A percentile compares a stretch with the other conserved stretches of the same genome.
These are phyloP conservation scores for Jimgerdemannia flammicorona DNA, from an alignment of 192 early-diverging fungal species.

Conservation along the genomic window DNA sequence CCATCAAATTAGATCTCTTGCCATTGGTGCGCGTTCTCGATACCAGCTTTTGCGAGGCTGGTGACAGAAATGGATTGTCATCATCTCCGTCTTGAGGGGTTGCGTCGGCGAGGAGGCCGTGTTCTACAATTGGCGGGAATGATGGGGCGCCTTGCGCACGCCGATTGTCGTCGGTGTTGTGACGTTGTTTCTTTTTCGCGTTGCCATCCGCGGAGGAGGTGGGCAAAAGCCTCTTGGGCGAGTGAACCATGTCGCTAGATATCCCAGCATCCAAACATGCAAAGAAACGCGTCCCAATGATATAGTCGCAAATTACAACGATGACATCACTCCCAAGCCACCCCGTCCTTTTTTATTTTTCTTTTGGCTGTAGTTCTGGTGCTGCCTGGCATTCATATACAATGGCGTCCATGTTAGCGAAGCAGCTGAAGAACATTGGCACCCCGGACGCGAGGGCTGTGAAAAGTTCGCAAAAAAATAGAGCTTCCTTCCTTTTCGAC, in stretches of 20 bases:
- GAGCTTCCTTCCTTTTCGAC: slow-evolving; percentile 80
- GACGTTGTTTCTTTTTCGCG: no score
- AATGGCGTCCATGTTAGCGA: slow-evolving; percentile 59
- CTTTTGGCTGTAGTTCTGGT: background rate
- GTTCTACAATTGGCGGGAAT: no score
- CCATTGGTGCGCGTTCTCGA: background rate
- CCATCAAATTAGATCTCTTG: background rate
- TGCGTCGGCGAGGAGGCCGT: no score
- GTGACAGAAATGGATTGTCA: background rate
- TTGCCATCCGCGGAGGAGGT: no score
- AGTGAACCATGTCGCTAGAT: no score
- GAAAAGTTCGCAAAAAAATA: slow-evolving; percentile 53
- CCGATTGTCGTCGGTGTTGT: no score
- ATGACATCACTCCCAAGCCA: background rate
- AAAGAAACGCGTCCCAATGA: no score
- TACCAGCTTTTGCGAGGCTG: background rate
- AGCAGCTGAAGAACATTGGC: slow-evolving; percentile 62
- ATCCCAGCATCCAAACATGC: no score
- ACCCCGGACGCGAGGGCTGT: slow-evolving; percentile 55
- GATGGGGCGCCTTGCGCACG: no score
- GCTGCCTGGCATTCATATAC: background rate
- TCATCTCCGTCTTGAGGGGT: background rate
- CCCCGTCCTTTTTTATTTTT: background rate
- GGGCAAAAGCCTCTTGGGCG: no score
- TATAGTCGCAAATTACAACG: background rate